Conservation (phyloP, 1,139 yeast species). For the Kodamaea arcana region DNA sequence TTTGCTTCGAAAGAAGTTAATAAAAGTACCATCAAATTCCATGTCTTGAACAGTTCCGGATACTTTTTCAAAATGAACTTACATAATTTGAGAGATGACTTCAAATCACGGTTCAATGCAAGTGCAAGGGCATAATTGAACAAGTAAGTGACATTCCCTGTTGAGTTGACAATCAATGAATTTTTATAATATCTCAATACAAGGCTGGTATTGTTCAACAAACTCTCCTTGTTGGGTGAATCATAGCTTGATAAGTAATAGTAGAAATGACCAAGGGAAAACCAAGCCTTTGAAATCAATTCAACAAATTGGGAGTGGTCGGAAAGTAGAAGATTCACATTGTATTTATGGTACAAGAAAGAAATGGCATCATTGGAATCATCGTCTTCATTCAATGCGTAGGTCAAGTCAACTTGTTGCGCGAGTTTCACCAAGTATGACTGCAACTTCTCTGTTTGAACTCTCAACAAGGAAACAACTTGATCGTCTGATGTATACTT, state of each 20-base stretch:
- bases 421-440: constrained; percentile 24
- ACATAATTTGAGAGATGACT: constrained; percentile 34
- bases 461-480: constrained; percentile 19
- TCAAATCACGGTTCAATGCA: constrained; percentile 25
- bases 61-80: constrained; percentile 41
- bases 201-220: constrained; percentile 15
- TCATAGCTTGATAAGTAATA: constrained; percentile 28
- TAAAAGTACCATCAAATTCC: constrained; percentile 41
- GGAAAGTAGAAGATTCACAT: constrained; percentile 28
- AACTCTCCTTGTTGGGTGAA: constrained; percentile 21
- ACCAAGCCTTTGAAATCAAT: constrained; percentile 38
- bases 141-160: constrained; percentile 29
- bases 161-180: constrained; percentile 37
- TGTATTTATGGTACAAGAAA: constrained; percentile 37
- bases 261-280: constrained; percentile 32
- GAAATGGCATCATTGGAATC: constrained; percentile 21
- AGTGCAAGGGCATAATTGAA: constrained; percentile 38
- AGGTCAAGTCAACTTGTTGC: constrained; percentile 24
- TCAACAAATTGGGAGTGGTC: constrained; percentile 30
- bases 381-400: constrained; percentile 15
- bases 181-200: constrained; percentile 31
- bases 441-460: constrained; percentile 18
- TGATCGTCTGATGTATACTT: constrained; percentile 21
- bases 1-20: constrained; percentile 26
- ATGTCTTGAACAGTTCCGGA: constrained; percentile 44